Conservation (phyloP, 2,329 filamentous ascomycete species). For the Fusarium devonianum region DNA sequence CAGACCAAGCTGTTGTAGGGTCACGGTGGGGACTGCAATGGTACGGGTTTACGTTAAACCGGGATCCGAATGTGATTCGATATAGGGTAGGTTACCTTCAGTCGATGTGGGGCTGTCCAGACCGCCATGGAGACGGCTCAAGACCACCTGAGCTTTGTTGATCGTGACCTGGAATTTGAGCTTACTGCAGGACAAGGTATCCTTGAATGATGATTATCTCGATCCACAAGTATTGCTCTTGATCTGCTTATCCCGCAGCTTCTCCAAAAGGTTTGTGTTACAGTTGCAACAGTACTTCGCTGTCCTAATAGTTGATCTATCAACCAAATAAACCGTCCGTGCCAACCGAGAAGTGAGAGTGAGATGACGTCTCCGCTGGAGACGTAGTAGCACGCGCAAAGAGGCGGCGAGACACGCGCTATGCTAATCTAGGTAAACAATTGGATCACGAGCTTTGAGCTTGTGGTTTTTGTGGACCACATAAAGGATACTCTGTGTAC, state of each 20-base stretch:
- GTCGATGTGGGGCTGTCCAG: too few relatives aligned
- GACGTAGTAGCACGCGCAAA: conserved; percentile 33
- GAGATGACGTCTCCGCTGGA: conserved; percentile 35
- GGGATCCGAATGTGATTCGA: conserved; percentile 3
- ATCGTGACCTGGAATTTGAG: conserved; percentile 18
- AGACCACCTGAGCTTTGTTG: conserved; percentile 22
- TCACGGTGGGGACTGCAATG: conserved; percentile 14
- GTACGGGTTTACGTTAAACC: conserved; percentile 33
- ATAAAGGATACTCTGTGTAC: conserved; percentile 19
- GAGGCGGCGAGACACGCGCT: conserved; percentile 32
- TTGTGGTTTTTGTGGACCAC: conserved; percentile 32
- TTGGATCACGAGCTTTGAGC: conserved; percentile 38
- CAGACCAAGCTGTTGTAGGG: conserved; percentile 26
- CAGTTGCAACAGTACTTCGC: neutral
- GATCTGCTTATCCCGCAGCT: too few relatives aligned
- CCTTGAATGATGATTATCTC: neutral
- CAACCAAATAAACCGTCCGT: conserved; percentile 18
- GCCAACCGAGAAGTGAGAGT: conserved; percentile 29
- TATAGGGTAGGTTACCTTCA: conserved; percentile 35
- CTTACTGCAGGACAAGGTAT: conserved; percentile 9
- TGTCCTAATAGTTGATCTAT: conserved; percentile 19
- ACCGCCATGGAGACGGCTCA: too few relatives aligned
- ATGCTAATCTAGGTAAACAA: conserved; percentile 24
- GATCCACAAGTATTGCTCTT: conserved; percentile 8
- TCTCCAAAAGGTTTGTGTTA: neutral